Evolutionary conservation across 192 early-diverging fungal genomes (phyloP), one percentile per base, ranked within the genome.

Genomic region (Jimgerdemannia lactiflua): DNA sequence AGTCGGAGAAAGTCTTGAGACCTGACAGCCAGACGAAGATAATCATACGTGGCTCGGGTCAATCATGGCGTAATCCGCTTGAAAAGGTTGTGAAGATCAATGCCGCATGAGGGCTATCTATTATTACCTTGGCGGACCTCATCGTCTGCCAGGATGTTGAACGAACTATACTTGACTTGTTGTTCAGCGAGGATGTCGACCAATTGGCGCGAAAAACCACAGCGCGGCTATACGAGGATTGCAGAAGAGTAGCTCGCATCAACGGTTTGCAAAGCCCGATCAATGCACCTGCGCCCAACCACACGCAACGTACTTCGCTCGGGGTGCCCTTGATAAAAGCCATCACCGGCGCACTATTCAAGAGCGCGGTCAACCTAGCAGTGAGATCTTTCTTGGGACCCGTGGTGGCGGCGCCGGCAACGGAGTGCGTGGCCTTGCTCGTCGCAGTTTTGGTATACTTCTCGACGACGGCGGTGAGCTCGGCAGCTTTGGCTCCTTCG

Each of bases 321-420:
- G 95, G 92, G 4, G 94, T 95, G 43, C 94, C 95, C 84, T 99
- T 99, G 73, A 99, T 97, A 78, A 98, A 98, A 42, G 94, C 85
- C 94, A 99, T 96, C 39, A 97, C 93, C 8, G 91, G 88, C 10
- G 91, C 85, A 39, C 91, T 89, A 75, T 90, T 87, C 41, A 91
- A 79, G 49, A 94, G 80, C 39, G 85, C 86, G 80, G 91, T 92
- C 39, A 95, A 85, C 40, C 93, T 89, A 4, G 91, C 88, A 78
- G 91, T 91, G 70, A 89, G 79, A 65, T 65, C 64, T 1, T 14
- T 19, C 64, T 65, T 65, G 64, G 19, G 64, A 1, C 64, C 64
- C 29, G 29, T 29, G 29, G 29, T 29, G 29, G 29, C 29, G 29
- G 76, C 78, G 18, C 82, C 39, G 73, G 86, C 75, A 68, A 84